phyloP scores from a whole-genome alignment of 805 yeast genomes.

The Myxozyma melibiosi region DNA sequence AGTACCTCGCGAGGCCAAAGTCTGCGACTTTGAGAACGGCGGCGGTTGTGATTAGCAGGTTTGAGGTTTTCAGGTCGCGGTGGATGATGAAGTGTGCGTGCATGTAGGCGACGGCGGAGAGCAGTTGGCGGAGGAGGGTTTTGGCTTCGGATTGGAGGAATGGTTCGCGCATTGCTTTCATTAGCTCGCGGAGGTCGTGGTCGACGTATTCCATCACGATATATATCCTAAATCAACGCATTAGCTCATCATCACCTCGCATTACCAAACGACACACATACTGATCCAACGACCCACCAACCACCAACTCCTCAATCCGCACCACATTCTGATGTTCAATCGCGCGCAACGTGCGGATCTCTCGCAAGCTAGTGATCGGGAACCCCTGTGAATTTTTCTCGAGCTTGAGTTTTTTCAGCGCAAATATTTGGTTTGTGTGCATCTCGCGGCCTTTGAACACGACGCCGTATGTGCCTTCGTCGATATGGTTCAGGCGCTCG shows the following conservation, averaged over 20 bases:
- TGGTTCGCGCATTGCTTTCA: constrained; percentile 33
- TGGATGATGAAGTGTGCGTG: constrained; percentile 38
- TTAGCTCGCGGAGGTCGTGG: constrained; percentile 37
- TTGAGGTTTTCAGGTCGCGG: constrained; percentile 40
- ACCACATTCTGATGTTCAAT: constrained; percentile 57
- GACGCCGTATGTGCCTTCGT: constrained; percentile 52
- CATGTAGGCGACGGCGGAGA: constrained; percentile 36
- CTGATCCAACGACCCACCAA: constrained; percentile 39
- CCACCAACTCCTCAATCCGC: constrained; percentile 56
- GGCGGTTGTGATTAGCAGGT: constrained; percentile 34
- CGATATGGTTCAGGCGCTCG: constrained; percentile 38
- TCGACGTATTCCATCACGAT: constrained; percentile 42
- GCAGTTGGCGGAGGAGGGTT: constrained; percentile 38
- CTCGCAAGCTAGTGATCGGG: constrained; percentile 68
- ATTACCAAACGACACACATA: constrained; percentile 17
- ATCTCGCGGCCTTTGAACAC: constrained; percentile 59
- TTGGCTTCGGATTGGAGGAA: constrained; percentile 40
- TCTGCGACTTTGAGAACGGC: constrained; percentile 39
- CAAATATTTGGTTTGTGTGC: constrained; percentile 53
- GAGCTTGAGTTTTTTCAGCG: constrained; percentile 59
- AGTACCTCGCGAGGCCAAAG: constrained; percentile 59
- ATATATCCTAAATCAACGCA: constrained; percentile 32
- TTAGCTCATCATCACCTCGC: background rate
- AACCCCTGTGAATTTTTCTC: constrained; percentile 53
- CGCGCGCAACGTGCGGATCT: constrained; percentile 58